Evolutionary conservation across 1,139 yeast species (phyloP).

Genomic region (Nakaseomyces nivariensis): DNA sequence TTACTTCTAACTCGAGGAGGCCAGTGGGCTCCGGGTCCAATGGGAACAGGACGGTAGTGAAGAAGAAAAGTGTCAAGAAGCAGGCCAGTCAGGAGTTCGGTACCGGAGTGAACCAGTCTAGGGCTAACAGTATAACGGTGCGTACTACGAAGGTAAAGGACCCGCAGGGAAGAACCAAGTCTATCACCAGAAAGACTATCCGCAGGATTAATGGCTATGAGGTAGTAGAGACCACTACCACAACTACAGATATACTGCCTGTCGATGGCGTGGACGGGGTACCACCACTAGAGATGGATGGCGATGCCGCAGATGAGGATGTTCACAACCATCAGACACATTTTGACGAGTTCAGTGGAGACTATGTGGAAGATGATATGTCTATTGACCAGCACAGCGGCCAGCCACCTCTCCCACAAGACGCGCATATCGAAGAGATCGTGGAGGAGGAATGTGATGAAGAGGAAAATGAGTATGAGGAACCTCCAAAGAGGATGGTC

Average conservation of each 20-base stretch:
- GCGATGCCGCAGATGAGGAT: slow-evolving; percentile 5
- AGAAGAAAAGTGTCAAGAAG: background rate
- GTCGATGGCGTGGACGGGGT: background rate
- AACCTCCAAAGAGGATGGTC: background rate
- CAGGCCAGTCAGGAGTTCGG: background rate
- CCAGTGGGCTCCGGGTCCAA: background rate
- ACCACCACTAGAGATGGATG: background rate
- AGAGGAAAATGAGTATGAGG: background rate
- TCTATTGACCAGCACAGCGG: background rate
- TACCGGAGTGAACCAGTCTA: slow-evolving; percentile 8
- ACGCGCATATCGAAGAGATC: slow-evolving; percentile 1
- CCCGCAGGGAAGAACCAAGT: slow-evolving; percentile 25
- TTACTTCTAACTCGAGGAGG: background rate
- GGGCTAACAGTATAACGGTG: slow-evolving; percentile 26
- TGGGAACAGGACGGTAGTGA: background rate
- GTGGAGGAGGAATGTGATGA: slow-evolving; percentile 3
- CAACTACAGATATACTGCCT: slow-evolving; percentile 15
- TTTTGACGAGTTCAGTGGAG: slow-evolving; percentile 27
- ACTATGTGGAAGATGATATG: slow-evolving; percentile 12
- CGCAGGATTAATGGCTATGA: slow-evolving; percentile 26
- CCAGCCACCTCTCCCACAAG: slow-evolving; percentile 1
- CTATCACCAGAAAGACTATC: slow-evolving; percentile 26
- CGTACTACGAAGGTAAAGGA: slow-evolving; percentile 26
- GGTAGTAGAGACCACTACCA: slow-evolving; percentile 27
- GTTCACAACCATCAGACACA: slow-evolving; percentile 14